Conservation (phyloP, 169 alveolate genomes). For the Besnoitia besnoiti region DNA sequence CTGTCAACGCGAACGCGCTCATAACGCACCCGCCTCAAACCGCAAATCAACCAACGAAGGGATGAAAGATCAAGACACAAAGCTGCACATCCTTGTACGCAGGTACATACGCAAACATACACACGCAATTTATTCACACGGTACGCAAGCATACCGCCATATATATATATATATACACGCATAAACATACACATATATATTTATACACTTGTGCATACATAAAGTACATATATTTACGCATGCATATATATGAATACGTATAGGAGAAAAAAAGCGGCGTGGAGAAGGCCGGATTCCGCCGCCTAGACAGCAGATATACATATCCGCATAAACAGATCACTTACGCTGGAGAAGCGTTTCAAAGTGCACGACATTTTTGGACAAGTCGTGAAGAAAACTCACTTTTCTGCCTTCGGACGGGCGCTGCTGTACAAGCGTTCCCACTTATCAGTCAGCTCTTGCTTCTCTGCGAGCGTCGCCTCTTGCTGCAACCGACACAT, state of each 20-base stretch:
- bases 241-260: not conserved
- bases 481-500: not conserved
- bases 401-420: not conserved
- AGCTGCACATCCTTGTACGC: too few relatives aligned
- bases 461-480: not conserved
- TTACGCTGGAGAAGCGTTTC: too few relatives aligned
- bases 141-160: not conserved
- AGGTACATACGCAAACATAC: not conserved
- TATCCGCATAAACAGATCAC: not conserved
- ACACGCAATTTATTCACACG: not conserved
- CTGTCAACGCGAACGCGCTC: too few relatives aligned
- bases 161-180: not conserved
- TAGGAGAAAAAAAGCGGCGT: too few relatives aligned
- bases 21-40: too few relatives aligned
- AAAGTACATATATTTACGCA: not conserved
- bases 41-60: too few relatives aligned
- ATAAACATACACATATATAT: not conserved
- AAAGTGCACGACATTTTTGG: too few relatives aligned
- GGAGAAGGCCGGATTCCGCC: too few relatives aligned
- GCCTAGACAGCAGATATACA: not conserved
- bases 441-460: not conserved
- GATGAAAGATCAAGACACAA: too few relatives aligned
- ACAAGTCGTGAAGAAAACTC: too few relatives aligned
- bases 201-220: not conserved
- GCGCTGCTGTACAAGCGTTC: constrained; percentile 4